Evolutionary conservation across 2,329 filamentous ascomycete species (phyloP), one percentile per base, ranked within the genome.

Genomic region (Hypoxylon sp.): DNA sequence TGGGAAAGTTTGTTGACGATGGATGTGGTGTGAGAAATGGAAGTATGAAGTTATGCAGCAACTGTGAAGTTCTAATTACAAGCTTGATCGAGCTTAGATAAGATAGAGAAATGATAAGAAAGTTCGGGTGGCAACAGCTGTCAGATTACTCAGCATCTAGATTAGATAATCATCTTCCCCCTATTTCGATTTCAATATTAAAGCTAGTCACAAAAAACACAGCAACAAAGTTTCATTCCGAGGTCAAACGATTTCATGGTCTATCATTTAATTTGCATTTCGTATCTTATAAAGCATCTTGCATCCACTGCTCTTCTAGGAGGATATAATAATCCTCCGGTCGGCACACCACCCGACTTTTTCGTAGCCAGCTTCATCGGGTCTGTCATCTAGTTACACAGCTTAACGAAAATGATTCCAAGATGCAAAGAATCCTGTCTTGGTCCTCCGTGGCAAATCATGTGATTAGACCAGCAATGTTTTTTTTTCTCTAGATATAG

Each of bases 351-450:
- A 29, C 39, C 9, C 29, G 53, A 47, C 48, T 57, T 3, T 46
- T 48, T 33, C 22, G n/a, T 50, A 26, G 44, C 22, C 22, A 42
- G 53, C 47, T 47, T 59, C 33, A 52, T 48, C 42, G 26, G 24
- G 31, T 47, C 29, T 13, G 22, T 42, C 29, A 44, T 44, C 26
- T 29, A 22, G 35, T 44, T 44, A 53, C 26, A 35, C 46, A 37
- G 42, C 33, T 33, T 44, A 53, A 24, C n/a, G 44, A 51, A 60
- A 63, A 35, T 17, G 31, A 59, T 63, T 39, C 53, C 59, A 54
- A 65, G 35, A 67, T 67, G 54, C 69, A 70, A 69, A 67, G 48
- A 58, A 59, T 50, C 35, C 26, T 39, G 58, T 39, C 58, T 48
- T 52, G 50, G 29, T 19, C 26, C 22, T 59, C 24, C 26, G 46